Evolutionary conservation across 2,329 filamentous ascomycete genomes (phyloP).

Genomic region (Aspergillus brasiliensis): DNA sequence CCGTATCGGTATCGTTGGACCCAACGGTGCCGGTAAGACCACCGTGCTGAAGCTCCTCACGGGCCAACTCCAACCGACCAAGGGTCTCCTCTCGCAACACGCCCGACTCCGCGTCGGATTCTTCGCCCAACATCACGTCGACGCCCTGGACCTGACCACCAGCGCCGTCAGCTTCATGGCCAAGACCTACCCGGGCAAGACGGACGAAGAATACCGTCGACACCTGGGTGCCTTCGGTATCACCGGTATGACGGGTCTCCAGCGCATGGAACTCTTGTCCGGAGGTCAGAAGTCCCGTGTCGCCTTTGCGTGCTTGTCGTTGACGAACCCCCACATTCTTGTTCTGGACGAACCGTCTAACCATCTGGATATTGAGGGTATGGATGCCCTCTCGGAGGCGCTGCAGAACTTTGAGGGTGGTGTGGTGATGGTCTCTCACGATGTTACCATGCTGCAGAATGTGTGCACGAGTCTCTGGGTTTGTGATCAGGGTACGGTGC

Average conservation of each 20-base stretch:
- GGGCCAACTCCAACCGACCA: conserved; percentile 73
- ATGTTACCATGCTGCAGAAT: conserved; percentile 96
- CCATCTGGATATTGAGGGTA: conserved; percentile 97
- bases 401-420: conserved; percentile 87
- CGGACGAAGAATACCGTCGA: conserved; percentile 94
- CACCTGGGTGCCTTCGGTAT: conserved; percentile 84
- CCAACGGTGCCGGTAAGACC: conserved; percentile 98
- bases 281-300: conserved; percentile 99
- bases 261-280: conserved; percentile 91
- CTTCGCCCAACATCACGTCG: conserved; percentile 98
- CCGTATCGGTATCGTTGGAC: conserved; percentile 97
- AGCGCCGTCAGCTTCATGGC: conserved; percentile 97
- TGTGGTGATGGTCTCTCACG: conserved; percentile 98
- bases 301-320: conserved; percentile 91
- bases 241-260: conserved; percentile 92
- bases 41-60: conserved; percentile 98
- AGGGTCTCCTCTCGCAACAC: conserved; percentile 84
- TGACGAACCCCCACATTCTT: conserved; percentile 93
- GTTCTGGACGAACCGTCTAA: conserved; percentile 98
- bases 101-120: conserved; percentile 88
- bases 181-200: conserved; percentile 82
- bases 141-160: conserved; percentile 84
- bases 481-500: conserved; percentile 88
- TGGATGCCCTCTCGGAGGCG: conserved; percentile 89
- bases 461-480: conserved; percentile 96